phyloP scores from a whole-genome alignment of 1,284 basidiomycete genomes.

The Cystobasidium sp. region DNA sequence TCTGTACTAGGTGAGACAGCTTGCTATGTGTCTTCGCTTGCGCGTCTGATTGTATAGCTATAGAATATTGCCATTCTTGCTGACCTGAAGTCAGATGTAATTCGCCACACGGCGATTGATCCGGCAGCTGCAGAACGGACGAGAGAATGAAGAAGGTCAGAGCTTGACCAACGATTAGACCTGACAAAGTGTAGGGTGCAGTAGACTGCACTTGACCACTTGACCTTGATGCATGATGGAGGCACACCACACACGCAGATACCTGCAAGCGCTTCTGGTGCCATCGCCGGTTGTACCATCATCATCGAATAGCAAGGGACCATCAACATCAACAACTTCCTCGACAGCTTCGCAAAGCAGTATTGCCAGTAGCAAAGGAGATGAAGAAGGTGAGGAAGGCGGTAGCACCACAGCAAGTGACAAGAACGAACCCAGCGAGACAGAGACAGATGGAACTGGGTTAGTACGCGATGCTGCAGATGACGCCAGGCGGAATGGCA shows the following conservation, averaged over 20 bases:
- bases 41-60: background rate
- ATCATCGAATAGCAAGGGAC: background rate
- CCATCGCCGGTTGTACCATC: conserved; percentile 8
- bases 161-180: no score
- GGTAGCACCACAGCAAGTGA: background rate
- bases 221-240: conserved; percentile 6
- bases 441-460: background rate
- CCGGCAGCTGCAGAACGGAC: no score
- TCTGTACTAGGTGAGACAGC: no score
- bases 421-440: background rate
- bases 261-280: conserved; percentile 41
- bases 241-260: conserved; percentile 28
- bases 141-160: no score
- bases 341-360: background rate
- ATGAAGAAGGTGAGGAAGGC: conserved; percentile 3
- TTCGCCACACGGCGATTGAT: no score
- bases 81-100: no score
- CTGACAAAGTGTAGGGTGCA: no score
- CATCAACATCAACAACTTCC: background rate
- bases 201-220: background rate
- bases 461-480: conserved; percentile 6
- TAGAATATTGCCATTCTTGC: background rate
- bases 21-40: background rate
- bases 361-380: background rate
- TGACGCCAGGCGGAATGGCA: conserved; percentile 6